A percentile compares a stretch with the other conserved stretches of the same genome.
Evolutionary conservation across 805 yeast genomes (phyloP).

Genomic region (Danielia reshetovae): DNA sequence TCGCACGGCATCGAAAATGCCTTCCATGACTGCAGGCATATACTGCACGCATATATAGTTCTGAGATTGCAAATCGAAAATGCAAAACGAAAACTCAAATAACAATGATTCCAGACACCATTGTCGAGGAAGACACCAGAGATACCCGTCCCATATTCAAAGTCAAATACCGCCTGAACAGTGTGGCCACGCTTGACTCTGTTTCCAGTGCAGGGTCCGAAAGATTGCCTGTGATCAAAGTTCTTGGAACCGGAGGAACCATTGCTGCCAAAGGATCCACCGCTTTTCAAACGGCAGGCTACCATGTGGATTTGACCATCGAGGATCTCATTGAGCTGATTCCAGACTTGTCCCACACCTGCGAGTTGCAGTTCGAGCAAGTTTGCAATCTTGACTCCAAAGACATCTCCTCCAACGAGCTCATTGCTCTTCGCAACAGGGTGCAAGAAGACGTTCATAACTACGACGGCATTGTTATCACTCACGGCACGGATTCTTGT

Average conservation of each 20-base stretch:
- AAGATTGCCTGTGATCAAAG: constrained; percentile 37
- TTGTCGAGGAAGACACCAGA: constrained; percentile 22
- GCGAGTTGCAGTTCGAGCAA: constrained; percentile 60
- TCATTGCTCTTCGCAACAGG: constrained; percentile 43
- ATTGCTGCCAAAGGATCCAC: constrained; percentile 51
- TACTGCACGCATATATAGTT: neutral
- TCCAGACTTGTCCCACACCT: constrained; percentile 52
- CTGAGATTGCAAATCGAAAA: neutral
- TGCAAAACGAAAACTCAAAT: neutral
- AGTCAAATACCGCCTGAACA: constrained; percentile 33
- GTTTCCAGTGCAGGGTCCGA: constrained; percentile 13
- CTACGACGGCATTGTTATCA: constrained; percentile 59
- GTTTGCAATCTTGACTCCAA: constrained; percentile 60
- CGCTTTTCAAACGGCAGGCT: constrained; percentile 51
- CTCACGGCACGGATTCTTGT: constrained; percentile 71
- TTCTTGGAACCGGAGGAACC: constrained; percentile 58
- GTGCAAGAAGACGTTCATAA: constrained; percentile 41
- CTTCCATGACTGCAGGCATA: too few relatives aligned
- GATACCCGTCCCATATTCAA: constrained; percentile 30
- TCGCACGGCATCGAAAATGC: too few relatives aligned
- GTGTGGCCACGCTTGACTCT: constrained; percentile 20
- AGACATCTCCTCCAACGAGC: constrained; percentile 45
- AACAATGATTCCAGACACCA: constrained; percentile 5
- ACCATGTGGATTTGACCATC: constrained; percentile 46
- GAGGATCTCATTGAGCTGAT: constrained; percentile 38